These are phyloP conservation scores for Sphaerulina musiva DNA, from an alignment of 2,329 filamentous ascomycete species.

Conservation along the genomic window DNA sequence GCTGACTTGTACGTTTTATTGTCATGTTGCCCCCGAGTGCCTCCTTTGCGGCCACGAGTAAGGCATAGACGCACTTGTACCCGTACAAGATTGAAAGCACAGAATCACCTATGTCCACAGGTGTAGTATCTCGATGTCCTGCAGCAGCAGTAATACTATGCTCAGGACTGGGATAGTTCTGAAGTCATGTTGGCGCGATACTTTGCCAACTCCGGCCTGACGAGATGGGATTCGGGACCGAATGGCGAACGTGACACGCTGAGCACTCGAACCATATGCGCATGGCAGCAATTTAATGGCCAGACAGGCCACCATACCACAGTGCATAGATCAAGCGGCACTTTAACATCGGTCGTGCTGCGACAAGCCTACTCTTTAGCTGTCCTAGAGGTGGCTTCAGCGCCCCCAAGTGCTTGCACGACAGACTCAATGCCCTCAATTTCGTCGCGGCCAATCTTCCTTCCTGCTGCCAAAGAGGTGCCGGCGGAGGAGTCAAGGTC, in stretches of 20 bases:
- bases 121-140: background rate
- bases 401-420: conserved; percentile 30
- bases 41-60: background rate
- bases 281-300: background rate
- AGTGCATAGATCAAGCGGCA: background rate
- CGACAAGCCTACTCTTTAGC: background rate
- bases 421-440: conserved; percentile 35
- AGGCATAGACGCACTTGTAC: background rate
- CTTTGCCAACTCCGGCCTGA: background rate
- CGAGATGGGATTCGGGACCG: background rate
- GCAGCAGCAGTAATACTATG: background rate
- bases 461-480: conserved; percentile 17
- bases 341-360: background rate
- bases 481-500: conserved; percentile 42
- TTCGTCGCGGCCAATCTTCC: conserved; percentile 32
- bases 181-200: background rate
- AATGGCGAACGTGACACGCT: background rate
- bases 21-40: background rate
- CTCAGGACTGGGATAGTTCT: background rate
- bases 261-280: background rate
- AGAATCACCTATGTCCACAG: background rate
- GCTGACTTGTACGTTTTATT: background rate
- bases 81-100: background rate
- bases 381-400: conserved; percentile 9
- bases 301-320: background rate